phyloP scores from a whole-genome alignment of 2,329 filamentous ascomycete species.

The Plenodomus tracheiphilus region DNA sequence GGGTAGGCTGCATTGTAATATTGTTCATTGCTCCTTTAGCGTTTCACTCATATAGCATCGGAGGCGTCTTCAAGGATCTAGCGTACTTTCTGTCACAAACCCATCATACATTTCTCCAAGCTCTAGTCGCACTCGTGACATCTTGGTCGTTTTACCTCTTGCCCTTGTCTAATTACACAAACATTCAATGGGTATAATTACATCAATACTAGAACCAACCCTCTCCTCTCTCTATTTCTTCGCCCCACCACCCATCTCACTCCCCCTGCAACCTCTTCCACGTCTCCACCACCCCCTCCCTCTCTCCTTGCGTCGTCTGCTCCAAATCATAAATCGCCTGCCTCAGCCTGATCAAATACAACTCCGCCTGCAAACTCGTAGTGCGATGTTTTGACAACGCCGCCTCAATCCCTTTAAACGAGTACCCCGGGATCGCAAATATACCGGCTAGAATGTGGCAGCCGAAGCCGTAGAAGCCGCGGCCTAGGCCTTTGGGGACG shows the following conservation, averaged over 20 bases:
- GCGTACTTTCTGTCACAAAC: too few relatives aligned
- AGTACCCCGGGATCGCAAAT: conserved; percentile 19
- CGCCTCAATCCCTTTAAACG: conserved; percentile 14
- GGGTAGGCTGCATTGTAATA: neutral
- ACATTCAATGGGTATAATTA: too few relatives aligned
- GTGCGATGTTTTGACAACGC: conserved; percentile 3
- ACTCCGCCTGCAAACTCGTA: conserved; percentile 4
- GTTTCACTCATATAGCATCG: too few relatives aligned
- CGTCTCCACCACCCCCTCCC: neutral
- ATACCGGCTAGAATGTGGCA: conserved; percentile 14
- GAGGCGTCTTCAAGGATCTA: too few relatives aligned
- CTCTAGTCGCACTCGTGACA: too few relatives aligned
- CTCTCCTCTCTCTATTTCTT: too few relatives aligned
- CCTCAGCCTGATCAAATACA: conserved; percentile 5
- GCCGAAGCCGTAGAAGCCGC: conserved; percentile 24
- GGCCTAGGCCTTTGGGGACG: conserved; percentile 47
- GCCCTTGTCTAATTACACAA: too few relatives aligned
- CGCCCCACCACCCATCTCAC: too few relatives aligned
- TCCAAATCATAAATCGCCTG: conserved; percentile 2
- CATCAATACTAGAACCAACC: too few relatives aligned
- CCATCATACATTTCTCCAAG: too few relatives aligned
- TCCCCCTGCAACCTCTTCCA: conserved; percentile 1
- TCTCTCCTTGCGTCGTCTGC: neutral
- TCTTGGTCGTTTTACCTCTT: too few relatives aligned
- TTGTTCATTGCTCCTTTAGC: too few relatives aligned